Base-by-base conservation (phyloP, 306 rosid species). In the Dryas octopetala region DNA sequence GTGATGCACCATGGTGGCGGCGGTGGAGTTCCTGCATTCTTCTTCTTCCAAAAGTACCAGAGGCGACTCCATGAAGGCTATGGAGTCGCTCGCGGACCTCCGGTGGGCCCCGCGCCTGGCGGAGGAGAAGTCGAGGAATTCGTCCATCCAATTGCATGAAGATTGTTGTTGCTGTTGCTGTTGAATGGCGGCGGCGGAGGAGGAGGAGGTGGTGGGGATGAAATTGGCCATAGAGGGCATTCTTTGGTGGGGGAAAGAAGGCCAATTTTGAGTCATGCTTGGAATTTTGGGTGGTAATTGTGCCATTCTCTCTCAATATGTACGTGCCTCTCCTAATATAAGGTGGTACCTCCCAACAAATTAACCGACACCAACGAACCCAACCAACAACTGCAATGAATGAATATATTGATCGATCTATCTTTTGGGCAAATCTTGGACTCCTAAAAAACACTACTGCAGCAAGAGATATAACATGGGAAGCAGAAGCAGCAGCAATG, bases 201-300 rank as follows among this genome's bases (percentile, higher is more conserved):
- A n/a, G 7, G 80, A 23, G 6, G 59, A 44, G 66, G 74, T 40
- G 40, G 82, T 55, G 66, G 86, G 62, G 11, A 61, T 23, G 77
- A 77, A 84, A 11, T 77, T 86, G 53, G 96, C 48, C 73, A 76
- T 78, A 15, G 86, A n/a, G 40, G 90, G 26, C 51, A 73, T 71
- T 52, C 67, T 88, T 52, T 86, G 87, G 73, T 79, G 88, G 38
- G 86, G 83, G 80, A 81, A 81, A 55, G 89, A 68, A 38, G 92
- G 85, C 93, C 91, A 90, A 86, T 94, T 90, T 53, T 88, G 97
- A 54, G 96, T 68, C 78, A 89, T 86, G 82, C 80, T 88, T 7
- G 98, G 98, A 81, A 85, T 79, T 85, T 95, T 95, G 12, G 98
- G 98, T 58, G 98, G 98, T 73, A 95, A 91, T 82, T 95, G 97